Conservation (phyloP, 805 yeast species). For the Kodamaea fukazawae region DNA sequence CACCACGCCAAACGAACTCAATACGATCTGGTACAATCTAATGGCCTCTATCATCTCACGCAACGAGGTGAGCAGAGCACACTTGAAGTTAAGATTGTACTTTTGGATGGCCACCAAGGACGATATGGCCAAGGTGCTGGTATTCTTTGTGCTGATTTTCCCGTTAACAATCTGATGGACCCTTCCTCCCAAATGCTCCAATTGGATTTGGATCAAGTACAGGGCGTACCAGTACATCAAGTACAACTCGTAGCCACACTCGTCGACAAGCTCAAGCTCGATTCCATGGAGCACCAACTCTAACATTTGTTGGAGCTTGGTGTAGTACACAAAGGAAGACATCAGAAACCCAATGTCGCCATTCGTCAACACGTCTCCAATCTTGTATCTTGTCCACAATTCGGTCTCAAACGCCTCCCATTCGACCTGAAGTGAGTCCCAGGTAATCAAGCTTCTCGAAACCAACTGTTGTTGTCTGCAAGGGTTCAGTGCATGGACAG, state of each 20-base stretch:
- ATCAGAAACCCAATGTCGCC: conserved; percentile 57
- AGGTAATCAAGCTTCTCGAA: conserved; percentile 52
- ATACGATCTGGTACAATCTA: conserved; percentile 16
- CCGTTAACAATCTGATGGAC: conserved; percentile 29
- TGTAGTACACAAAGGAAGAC: conserved; percentile 64
- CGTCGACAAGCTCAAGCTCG: conserved; percentile 67
- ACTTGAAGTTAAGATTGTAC: conserved; percentile 22
- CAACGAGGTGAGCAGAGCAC: conserved; percentile 17
- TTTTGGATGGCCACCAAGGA: conserved; percentile 12
- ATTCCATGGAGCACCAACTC: conserved; percentile 72
- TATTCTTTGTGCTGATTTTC: conserved; percentile 34
- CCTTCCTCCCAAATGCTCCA: conserved; percentile 46
- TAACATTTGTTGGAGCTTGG: conserved; percentile 68
- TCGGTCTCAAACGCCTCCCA: conserved; percentile 63
- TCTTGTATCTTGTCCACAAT: conserved; percentile 23
- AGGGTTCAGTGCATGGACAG: conserved; percentile 52
- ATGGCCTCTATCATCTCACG: conserved; percentile 20
- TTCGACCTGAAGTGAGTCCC: conserved; percentile 81
- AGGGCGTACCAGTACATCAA: conserved; percentile 67
- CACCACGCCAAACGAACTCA: conserved; percentile 19
- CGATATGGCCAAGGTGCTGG: conserved; percentile 20
- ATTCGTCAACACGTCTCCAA: conserved; percentile 32
- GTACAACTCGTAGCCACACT: conserved; percentile 56
- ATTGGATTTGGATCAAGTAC: conserved; percentile 40
- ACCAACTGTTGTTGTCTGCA: conserved; percentile 77